Evolutionary conservation across 768 basidiomycete species (phyloP).

Genomic region (Mycena alexandri): DNA sequence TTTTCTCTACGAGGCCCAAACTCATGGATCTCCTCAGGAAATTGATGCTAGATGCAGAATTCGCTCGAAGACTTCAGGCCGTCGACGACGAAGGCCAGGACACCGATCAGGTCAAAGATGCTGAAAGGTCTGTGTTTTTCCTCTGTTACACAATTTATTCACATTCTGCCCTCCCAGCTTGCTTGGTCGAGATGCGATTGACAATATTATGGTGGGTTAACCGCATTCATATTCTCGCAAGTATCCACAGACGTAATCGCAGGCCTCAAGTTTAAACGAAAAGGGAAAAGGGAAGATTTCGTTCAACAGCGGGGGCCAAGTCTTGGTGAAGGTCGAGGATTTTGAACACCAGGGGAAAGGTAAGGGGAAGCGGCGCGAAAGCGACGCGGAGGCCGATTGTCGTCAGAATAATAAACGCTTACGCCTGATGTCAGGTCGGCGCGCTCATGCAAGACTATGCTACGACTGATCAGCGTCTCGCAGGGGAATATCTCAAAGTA

Average conservation of each 20-base stretch:
- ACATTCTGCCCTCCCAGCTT: conserved; percentile 37
- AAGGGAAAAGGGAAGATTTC: conserved; percentile 47
- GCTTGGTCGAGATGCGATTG: conserved; percentile 44
- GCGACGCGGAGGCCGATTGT: neutral
- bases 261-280: conserved; percentile 47
- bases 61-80: conserved; percentile 50
- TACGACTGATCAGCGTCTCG: conserved; percentile 12
- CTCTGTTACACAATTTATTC: neutral
- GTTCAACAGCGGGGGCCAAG: neutral
- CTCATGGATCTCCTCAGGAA: conserved; percentile 42
- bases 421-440: conserved; percentile 20
- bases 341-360: conserved; percentile 12
- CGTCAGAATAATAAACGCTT: conserved; percentile 24
- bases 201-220: conserved; percentile 42
- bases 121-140: conserved; percentile 43
- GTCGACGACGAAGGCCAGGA: conserved; percentile 46
- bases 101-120: conserved; percentile 46
- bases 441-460: neutral
- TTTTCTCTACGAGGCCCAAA: neutral
- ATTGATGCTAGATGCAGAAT: conserved; percentile 50
- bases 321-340: conserved; percentile 18
- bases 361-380: conserved; percentile 9
- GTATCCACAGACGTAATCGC: neutral
- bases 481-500: conserved; percentile 25
- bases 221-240: neutral